phyloP scores from a whole-genome alignment of 371 early-diverging fungal genomes.

The Dichotomocladium elegans region DNA sequence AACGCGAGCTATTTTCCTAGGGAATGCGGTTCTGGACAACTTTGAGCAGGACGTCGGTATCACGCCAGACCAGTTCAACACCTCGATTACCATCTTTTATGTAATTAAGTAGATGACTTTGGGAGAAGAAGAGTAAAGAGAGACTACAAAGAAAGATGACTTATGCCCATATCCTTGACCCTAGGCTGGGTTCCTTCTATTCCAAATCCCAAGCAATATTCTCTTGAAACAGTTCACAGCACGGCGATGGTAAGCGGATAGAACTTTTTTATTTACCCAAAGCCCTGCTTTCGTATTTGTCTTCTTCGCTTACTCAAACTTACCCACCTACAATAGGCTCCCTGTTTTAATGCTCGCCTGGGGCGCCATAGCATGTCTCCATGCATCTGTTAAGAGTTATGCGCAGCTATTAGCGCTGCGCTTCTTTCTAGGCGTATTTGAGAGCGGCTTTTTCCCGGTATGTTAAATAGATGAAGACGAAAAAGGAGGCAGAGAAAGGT shows the following conservation, averaged over 20 bases:
- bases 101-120: constrained; percentile 8
- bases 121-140: too few relatives aligned
- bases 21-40: constrained; percentile 46
- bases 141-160: too few relatives aligned
- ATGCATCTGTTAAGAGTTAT: constrained; percentile 30
- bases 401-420: constrained; percentile 26
- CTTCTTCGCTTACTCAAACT: too few relatives aligned
- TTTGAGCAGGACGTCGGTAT: constrained; percentile 45
- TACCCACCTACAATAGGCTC: constrained; percentile 26
- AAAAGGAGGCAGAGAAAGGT: too few relatives aligned
- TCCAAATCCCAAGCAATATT: constrained; percentile 48
- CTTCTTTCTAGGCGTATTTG: constrained; percentile 42
- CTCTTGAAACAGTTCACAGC: constrained; percentile 37
- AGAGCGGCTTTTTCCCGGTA: constrained; percentile 45
- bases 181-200: constrained; percentile 38
- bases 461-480: too few relatives aligned
- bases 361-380: constrained; percentile 36
- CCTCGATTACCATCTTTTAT: constrained; percentile 44
- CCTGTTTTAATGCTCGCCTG: constrained; percentile 40
- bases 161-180: neutral
- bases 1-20: constrained; percentile 8
- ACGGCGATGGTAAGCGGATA: constrained; percentile 24
- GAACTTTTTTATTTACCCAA: too few relatives aligned
- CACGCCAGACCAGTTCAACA: constrained; percentile 45
- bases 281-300: neutral